phyloP scores from a whole-genome alignment of 1,139 yeast species.

The Sugiyamaella grinbergsii region DNA sequence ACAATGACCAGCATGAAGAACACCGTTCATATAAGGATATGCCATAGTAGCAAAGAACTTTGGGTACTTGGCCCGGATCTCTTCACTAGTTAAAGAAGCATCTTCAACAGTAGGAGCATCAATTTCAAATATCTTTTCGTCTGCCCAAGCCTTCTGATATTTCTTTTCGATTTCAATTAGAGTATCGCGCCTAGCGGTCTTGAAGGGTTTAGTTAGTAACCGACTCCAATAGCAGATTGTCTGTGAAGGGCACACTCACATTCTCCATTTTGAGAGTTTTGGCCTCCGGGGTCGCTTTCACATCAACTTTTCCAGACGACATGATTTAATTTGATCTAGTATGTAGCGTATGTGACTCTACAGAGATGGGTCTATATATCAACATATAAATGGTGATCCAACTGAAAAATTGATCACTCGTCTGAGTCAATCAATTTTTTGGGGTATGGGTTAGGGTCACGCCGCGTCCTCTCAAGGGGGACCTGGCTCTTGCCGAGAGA shows the following conservation, averaged over 20 bases:
- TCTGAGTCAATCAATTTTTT: conserved; percentile 10
- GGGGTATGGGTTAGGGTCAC: conserved; percentile 7
- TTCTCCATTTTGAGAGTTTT: conserved; percentile 48
- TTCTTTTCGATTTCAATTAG: conserved; percentile 86
- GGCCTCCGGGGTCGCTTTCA: conserved; percentile 23
- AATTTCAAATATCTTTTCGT: conserved; percentile 79
- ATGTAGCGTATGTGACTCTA: background rate
- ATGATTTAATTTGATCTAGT: conserved; percentile 2
- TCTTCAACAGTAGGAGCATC: conserved; percentile 79
- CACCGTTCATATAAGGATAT: conserved; percentile 99
- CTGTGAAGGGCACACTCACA: conserved; percentile 34
- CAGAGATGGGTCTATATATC: too few species aligned
- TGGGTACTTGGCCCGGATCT: conserved; percentile 76
- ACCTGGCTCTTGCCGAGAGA: too few species aligned
- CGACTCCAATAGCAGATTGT: too few species aligned
- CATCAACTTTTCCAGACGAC: conserved; percentile 12
- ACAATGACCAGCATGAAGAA: conserved; percentile 95
- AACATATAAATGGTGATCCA: background rate
- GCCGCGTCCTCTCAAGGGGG: too few species aligned
- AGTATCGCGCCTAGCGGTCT: conserved; percentile 91
- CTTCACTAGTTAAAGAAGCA: conserved; percentile 58
- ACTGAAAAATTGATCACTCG: conserved; percentile 12
- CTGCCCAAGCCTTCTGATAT: conserved; percentile 85
- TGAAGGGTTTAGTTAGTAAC: conserved; percentile 2
- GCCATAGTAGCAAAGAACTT: conserved; percentile 95